Percentiles rank a stretch among this genome's conserved stretches.
Conservation (phyloP, 1,139 yeast species). For the Saccharomyces hybrid region DNA sequence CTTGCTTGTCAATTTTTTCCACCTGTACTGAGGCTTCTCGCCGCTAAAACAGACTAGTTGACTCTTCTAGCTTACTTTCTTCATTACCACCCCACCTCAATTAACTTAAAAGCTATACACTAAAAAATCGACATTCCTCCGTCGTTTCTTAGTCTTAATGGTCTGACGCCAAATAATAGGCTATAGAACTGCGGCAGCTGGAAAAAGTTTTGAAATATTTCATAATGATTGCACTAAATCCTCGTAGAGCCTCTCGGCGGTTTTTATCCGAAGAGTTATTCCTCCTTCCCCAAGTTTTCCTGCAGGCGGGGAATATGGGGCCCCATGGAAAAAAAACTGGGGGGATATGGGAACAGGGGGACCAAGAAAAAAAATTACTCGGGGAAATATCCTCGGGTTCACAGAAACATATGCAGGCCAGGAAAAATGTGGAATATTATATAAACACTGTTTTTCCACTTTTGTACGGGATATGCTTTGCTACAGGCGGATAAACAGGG, state of each 20-base stretch:
- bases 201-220: neutral
- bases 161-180: neutral
- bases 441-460: neutral
- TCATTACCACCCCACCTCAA: neutral
- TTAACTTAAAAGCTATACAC: neutral
- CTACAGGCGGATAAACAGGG: neutral
- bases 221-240: neutral
- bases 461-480: neutral
- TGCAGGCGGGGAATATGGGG: slow-evolving; percentile 1
- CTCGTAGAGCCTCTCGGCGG: neutral
- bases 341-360: neutral
- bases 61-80: too few species aligned
- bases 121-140: neutral
- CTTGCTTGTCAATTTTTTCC: neutral
- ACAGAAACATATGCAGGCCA: neutral
- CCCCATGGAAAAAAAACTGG: neutral
- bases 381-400: neutral
- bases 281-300: neutral
- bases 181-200: neutral
- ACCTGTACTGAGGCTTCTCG: too few species aligned
- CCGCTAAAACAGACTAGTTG: too few species aligned
- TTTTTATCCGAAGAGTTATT: neutral
- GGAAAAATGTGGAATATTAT: slow-evolving; percentile 1
- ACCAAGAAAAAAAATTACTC: neutral
- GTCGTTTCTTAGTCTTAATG: neutral